phyloP scores from a whole-genome alignment of 2,329 filamentous ascomycete species.

The Aphanoascus verrucosus region DNA sequence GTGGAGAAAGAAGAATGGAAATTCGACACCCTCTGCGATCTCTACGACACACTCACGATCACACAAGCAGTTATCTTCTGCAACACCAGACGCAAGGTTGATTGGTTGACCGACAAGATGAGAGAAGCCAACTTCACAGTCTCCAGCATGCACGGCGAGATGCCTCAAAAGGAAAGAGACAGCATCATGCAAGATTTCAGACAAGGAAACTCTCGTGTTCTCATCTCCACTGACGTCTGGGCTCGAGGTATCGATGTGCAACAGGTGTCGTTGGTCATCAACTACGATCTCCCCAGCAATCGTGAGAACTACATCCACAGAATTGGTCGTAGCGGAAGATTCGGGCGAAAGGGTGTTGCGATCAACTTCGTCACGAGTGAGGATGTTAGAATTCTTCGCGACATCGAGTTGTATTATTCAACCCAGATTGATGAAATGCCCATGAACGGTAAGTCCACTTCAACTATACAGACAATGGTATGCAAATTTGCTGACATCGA shows the following conservation, averaged over 20 bases:
- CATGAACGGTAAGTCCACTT: slow-evolving; percentile 63
- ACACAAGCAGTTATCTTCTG: slow-evolving; percentile 99
- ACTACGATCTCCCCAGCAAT: slow-evolving; percentile 96
- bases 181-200: slow-evolving; percentile 99
- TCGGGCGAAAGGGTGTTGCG: slow-evolving; percentile 94
- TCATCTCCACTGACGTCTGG: slow-evolving; percentile 97
- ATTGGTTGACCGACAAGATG: slow-evolving; percentile 99
- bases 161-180: slow-evolving; percentile 96
- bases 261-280: slow-evolving; percentile 96
- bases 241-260: slow-evolving; percentile 97
- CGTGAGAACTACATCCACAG: slow-evolving; percentile 99
- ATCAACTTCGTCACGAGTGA: slow-evolving; percentile 99
- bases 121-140: slow-evolving; percentile 97
- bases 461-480: background rate
- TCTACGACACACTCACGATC: slow-evolving; percentile 97
- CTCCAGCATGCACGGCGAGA: slow-evolving; percentile 97
- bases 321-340: slow-evolving; percentile 88
- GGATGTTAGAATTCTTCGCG: slow-evolving; percentile 90
- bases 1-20: slow-evolving; percentile 99
- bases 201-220: slow-evolving; percentile 86
- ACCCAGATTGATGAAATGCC: slow-evolving; percentile 98
- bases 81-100: slow-evolving; percentile 97
- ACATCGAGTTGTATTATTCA: slow-evolving; percentile 94
- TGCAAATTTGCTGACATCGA: slow-evolving; percentile 3
- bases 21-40: slow-evolving; percentile 94